Conservation (phyloP, 208 protist species). For the Trypanosoma cruzi region DNA sequence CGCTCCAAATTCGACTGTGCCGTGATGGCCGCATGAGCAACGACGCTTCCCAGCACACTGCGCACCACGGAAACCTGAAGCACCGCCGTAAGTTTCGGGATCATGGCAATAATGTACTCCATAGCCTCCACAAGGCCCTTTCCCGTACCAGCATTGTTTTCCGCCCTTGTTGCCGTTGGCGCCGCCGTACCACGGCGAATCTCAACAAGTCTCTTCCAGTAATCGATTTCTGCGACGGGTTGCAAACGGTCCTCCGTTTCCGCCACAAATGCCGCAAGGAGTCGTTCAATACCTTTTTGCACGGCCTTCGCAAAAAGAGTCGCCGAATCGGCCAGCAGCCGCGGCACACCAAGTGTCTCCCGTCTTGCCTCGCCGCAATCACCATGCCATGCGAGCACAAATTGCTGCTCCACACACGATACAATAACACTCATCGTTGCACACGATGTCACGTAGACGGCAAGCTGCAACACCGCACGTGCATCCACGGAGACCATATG, state of each 20-base stretch:
- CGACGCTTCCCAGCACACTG: constrained; percentile 77
- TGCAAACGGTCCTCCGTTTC: constrained; percentile 69
- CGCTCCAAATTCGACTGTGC: constrained; percentile 65
- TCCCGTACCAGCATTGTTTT: constrained; percentile 10
- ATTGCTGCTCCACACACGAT: constrained; percentile 88
- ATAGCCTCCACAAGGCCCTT: constrained; percentile 63
- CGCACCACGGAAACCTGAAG: constrained; percentile 72
- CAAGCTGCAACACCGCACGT: constrained; percentile 61
- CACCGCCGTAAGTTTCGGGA: constrained; percentile 59
- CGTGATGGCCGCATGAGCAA: constrained; percentile 61
- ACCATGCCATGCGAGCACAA: constrained; percentile 78
- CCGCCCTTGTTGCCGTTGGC: neutral
- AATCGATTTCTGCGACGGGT: constrained; percentile 46
- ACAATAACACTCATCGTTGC: constrained; percentile 77
- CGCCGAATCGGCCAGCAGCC: constrained; percentile 64
- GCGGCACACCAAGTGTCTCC: constrained; percentile 69
- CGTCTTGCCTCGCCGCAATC: constrained; percentile 49
- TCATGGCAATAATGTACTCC: constrained; percentile 66
- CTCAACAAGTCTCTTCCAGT: constrained; percentile 72
- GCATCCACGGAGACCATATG: constrained; percentile 42
- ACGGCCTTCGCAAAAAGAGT: constrained; percentile 71
- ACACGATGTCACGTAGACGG: constrained; percentile 80
- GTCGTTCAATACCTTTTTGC: constrained; percentile 76
- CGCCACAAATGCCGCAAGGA: constrained; percentile 58
- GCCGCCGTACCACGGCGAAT: constrained; percentile 29